Conservation (phyloP, 306 rosid genomes). For the Mucuna pruriens region DNA sequence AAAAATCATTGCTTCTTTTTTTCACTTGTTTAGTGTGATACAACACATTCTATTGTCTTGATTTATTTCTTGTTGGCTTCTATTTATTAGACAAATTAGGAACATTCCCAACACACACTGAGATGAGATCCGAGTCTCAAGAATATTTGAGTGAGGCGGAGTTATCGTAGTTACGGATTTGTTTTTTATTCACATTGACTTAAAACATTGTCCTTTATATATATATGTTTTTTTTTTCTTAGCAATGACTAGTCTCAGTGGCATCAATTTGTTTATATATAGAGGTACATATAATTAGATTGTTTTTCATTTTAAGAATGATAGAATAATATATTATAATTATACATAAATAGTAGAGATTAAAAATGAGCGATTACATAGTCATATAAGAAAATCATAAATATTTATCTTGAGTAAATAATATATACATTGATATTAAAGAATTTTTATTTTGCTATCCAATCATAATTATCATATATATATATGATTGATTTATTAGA, state of each 20-base stretch:
- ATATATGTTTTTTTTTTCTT: neutral
- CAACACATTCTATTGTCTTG: neutral
- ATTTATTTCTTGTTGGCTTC: neutral
- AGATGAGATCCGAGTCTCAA: constrained; percentile 25
- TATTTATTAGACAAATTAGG: neutral
- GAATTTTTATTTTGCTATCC: too few species aligned
- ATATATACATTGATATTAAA: too few species aligned
- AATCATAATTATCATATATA: too few species aligned
- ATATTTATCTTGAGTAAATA: neutral
- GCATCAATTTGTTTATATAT: neutral
- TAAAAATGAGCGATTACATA: neutral
- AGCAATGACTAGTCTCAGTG: neutral
- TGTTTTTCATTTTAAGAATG: neutral
- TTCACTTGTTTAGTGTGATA: constrained; percentile 28
- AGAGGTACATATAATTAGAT: neutral
- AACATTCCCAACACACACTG: neutral
- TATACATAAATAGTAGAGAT: neutral
- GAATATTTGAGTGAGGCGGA: constrained; percentile 14
- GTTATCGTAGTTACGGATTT: constrained; percentile 15
- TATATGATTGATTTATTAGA: too few species aligned
- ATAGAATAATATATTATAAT: neutral
- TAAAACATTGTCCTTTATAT: neutral
- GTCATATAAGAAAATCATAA: neutral
- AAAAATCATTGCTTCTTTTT: constrained; percentile 49
- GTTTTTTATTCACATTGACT: neutral